phyloP scores from a whole-genome alignment of 1,139 yeast species.

The Scheffersomyces titani region DNA sequence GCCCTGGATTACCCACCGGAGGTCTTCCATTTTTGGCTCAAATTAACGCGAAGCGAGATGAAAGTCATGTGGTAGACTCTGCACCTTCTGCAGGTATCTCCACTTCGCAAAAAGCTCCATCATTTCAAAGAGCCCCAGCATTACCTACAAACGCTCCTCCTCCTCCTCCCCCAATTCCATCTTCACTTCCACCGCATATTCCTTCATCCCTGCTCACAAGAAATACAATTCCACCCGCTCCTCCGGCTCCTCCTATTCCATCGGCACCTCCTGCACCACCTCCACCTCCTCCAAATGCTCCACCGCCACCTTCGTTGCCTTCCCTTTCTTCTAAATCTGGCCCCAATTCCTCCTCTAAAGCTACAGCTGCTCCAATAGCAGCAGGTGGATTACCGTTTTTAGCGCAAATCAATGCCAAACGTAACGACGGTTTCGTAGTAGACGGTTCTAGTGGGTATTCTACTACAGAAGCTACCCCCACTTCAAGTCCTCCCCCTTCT shows the following conservation, averaged over 20 bases:
- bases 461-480: constrained; percentile 1
- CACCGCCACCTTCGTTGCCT: constrained; percentile 11
- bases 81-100: constrained; percentile 1
- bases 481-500: constrained; percentile 9
- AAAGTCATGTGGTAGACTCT: constrained; percentile 59
- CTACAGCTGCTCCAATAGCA: constrained; percentile 15
- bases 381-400: constrained; percentile 43
- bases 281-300: constrained; percentile 7
- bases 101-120: not conserved
- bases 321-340: constrained; percentile 12
- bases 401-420: constrained; percentile 42
- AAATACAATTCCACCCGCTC: constrained; percentile 10
- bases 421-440: constrained; percentile 38
- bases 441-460: constrained; percentile 22
- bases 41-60: constrained; percentile 56
- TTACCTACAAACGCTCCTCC: constrained; percentile 14
- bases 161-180: constrained; percentile 12
- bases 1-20: constrained; percentile 10
- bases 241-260: constrained; percentile 14
- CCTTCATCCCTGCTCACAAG: constrained; percentile 7
- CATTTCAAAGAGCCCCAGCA: constrained; percentile 18
- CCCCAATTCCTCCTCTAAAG: not conserved
- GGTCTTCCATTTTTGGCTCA: constrained; percentile 55
- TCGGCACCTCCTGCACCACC: constrained; percentile 11
- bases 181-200: constrained; percentile 12